phyloP scores from a whole-genome alignment of 2,329 filamentous ascomycete species.

The Furcasterigmium sp. region DNA sequence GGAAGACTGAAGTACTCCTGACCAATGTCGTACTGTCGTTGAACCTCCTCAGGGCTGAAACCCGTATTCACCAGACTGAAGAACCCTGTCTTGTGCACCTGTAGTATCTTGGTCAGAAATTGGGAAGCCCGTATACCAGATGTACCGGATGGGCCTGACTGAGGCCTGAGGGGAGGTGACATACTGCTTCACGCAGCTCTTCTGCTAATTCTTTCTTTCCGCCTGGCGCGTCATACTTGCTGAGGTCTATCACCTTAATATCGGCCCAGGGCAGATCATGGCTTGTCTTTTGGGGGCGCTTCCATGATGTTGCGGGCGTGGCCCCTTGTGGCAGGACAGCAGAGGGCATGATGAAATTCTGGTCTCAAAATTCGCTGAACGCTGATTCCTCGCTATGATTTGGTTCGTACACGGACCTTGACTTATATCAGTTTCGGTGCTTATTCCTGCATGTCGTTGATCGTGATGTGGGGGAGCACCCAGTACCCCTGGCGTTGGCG shows the following conservation, averaged over 20 bases:
- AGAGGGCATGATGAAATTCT: conserved; percentile 9
- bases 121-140: not conserved
- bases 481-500: too few species aligned
- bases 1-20: conserved; percentile 46
- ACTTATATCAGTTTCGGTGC: too few species aligned
- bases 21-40: conserved; percentile 48
- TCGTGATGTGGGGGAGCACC: too few species aligned
- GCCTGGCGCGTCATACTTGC: conserved; percentile 39
- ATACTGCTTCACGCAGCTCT: conserved; percentile 44
- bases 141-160: too few species aligned
- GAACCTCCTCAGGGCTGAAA: conserved; percentile 43
- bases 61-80: conserved; percentile 52
- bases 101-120: not conserved
- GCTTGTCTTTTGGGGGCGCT: conserved; percentile 20
- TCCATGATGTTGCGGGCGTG: conserved; percentile 16
- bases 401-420: too few species aligned
- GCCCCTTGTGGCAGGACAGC: conserved; percentile 3
- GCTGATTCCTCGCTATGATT: too few species aligned
- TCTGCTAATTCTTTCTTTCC: conserved; percentile 45
- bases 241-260: conserved; percentile 46
- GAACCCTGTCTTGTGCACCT: conserved; percentile 34
- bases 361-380: too few species aligned
- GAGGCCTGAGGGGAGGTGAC: not conserved
- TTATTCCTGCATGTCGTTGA: too few species aligned
- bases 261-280: conserved; percentile 39